Base-by-base conservation (phyloP, 257 asterid genomes). In the Solanum tacnaense region DNA sequence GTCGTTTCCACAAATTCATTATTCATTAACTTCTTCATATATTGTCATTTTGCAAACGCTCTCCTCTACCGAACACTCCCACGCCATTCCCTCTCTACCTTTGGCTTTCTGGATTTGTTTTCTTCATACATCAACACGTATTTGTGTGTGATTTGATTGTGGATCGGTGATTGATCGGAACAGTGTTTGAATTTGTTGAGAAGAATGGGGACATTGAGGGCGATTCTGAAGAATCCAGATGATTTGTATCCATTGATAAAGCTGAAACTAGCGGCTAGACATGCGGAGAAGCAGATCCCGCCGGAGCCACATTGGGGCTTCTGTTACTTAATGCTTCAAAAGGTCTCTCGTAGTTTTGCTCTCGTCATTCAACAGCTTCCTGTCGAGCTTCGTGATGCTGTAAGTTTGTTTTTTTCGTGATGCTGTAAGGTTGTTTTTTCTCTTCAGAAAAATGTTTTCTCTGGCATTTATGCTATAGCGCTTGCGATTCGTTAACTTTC, bases 351-450 rank as follows among this genome's bases (percentile, higher is more conserved):
- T 87, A 95, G 98, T 84, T 97, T 94, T 88, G 94, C 93, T 86
- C 93, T 95, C 88, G 98, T 97, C 67, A 94, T 97, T 91, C 98
- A 95, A 92, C 98, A 97, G 93, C 98, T 97, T 88, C 98, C 94
- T 52, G 90, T 94, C 79, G 98, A 97, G 92, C 98, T 97, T 78
- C 98, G 99, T 58, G 97, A 97, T 90, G 98, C 99, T 36, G 99
- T 97, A 91, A 87, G 97, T 90, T 38, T 20, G 5, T 58, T 7
- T 58, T 0, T 58, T 9, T 46, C 98, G 99, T 56, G 97, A 96
- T 90, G 98, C 99, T 36, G 99, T 97, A 91, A 87, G 97, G 89
- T 38, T 16, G 4, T 52, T 16, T 56, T 0, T 18, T 9, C 49
- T 13, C 13, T 25, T n/a, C 39, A 71, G 23, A 15, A 70, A 29